These are phyloP conservation scores for Fusarium subtropicale DNA, from an alignment of 2,329 filamentous ascomycete genomes.

Conservation along the genomic window DNA sequence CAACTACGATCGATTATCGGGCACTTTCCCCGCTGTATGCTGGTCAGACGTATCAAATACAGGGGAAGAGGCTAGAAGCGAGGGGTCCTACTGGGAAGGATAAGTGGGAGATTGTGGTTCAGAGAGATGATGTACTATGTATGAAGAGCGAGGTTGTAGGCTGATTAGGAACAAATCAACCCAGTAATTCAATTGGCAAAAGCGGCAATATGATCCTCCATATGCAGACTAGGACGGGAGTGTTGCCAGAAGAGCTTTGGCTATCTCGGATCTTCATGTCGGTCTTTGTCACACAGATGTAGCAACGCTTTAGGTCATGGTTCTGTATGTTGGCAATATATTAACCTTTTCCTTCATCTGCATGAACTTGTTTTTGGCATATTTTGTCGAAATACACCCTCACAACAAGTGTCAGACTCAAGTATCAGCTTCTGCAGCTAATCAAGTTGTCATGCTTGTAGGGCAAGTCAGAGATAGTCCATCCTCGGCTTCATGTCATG, in stretches of 20 bases:
- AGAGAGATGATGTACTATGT: not conserved
- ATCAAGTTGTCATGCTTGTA: no score
- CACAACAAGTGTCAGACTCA: no score
- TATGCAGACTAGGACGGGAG: not conserved
- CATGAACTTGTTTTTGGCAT: no score
- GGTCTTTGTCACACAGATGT: not conserved
- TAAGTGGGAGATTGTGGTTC: not conserved
- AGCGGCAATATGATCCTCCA: not conserved
- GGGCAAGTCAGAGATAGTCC: no score
- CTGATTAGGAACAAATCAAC: not conserved
- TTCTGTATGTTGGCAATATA: no score
- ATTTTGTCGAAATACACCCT: no score
- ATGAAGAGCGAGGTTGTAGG: not conserved
- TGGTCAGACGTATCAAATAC: not conserved
- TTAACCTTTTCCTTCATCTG: no score
- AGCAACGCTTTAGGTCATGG: not conserved
- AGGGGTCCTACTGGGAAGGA: not conserved
- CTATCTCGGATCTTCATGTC: not conserved
- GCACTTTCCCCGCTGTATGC: not conserved
- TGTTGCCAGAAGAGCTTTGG: not conserved
- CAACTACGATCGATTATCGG: not conserved
- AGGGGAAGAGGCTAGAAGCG: not conserved
- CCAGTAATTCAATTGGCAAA: not conserved
- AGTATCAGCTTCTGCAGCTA: no score
- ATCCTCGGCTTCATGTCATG: not conserved